Evolutionary conservation across 805 yeast genomes (phyloP), one percentile per base, ranked within the genome.

Genomic region (Blastobotrys attinorum): DNA sequence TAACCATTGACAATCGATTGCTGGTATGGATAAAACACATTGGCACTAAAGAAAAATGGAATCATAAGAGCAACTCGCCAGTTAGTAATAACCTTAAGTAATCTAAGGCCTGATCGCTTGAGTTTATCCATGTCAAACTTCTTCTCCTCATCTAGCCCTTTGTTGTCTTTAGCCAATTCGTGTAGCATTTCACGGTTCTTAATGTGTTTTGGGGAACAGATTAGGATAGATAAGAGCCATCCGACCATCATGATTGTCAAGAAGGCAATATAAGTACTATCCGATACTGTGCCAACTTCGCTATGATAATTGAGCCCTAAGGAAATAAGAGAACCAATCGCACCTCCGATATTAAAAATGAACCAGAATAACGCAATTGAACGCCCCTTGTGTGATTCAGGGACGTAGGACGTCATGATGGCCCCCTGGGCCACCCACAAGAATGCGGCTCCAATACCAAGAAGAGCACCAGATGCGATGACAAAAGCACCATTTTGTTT

Each of bases 1-100:
- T 71, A 72, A 27, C 73, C 76, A 54, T 77, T 77, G 59, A 73
- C 69, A 44, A 70, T 75, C 57, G 76, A 75, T 53, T 75, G 77
- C 62, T 78, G 82, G 60, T 77, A 77, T 22, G 82, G 73, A 65
- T 77, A 76, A 63, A 76, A 77, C 73, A 77, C 76, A 65, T 78
- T 78, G 33, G 83, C 76, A 22, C 77, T 69, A 53, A 75, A 72
- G 54, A 77, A 77, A 77, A 76, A 72, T 38, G 83, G 83, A 65
- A 77, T 66, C 58, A 76, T 51, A 8, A 31, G 16, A 34, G 45
- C 17, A 13, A 52, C 31, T 43, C 40, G 44, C 53, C 54, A 52
- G 46, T 51, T 45, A 23, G 22, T 22, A 10, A 47, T 20, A 10
- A 40, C 42, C 43, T 34, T 20, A 31, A 34, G n/a, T 3, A 48